Evolutionary conservation across 371 early-diverging fungal genomes (phyloP).

Genomic region (Choanephora cucurbitarum): DNA sequence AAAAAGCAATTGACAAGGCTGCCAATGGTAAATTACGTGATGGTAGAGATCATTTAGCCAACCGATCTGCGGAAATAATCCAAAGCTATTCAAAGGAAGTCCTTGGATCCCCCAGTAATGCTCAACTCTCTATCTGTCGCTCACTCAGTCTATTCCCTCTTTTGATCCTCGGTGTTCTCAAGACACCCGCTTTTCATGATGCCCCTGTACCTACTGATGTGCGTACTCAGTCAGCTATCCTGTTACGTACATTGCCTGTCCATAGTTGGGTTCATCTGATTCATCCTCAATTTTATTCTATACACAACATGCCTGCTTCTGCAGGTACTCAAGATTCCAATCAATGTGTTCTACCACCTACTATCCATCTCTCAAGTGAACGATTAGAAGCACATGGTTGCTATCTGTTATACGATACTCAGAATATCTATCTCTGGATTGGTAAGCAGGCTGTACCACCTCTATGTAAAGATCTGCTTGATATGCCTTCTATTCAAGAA

Average conservation of each 20-base stretch:
- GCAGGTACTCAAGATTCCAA: constrained; percentile 36
- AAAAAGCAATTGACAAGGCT: constrained; percentile 65
- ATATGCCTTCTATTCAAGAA: constrained; percentile 33
- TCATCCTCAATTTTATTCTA: constrained; percentile 66
- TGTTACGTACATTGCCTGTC: constrained; percentile 65
- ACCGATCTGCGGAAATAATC: constrained; percentile 65
- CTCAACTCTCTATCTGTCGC: constrained; percentile 64
- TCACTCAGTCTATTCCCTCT: constrained; percentile 70
- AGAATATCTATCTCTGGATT: constrained; percentile 75
- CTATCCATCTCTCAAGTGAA: constrained; percentile 70
- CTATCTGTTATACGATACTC: constrained; percentile 72
- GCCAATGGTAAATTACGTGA: constrained; percentile 69
- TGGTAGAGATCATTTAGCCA: constrained; percentile 70
- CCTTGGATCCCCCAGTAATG: constrained; percentile 41
- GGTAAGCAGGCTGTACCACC: constrained; percentile 68
- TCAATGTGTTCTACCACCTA: constrained; percentile 56
- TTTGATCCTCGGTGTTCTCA: constrained; percentile 64
- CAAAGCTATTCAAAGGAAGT: constrained; percentile 61
- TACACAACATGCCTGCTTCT: constrained; percentile 67
- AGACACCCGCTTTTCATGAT: constrained; percentile 55
- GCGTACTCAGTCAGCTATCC: constrained; percentile 55
- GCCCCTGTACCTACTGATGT: constrained; percentile 52
- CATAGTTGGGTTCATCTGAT: constrained; percentile 51
- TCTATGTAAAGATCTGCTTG: constrained; percentile 60
- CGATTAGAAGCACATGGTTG: constrained; percentile 74